Percentiles rank a stretch among this genome's conserved stretches.
Evolutionary conservation across 1,284 basidiomycete species (phyloP).

Genomic region (Sphagnurus paluster): DNA sequence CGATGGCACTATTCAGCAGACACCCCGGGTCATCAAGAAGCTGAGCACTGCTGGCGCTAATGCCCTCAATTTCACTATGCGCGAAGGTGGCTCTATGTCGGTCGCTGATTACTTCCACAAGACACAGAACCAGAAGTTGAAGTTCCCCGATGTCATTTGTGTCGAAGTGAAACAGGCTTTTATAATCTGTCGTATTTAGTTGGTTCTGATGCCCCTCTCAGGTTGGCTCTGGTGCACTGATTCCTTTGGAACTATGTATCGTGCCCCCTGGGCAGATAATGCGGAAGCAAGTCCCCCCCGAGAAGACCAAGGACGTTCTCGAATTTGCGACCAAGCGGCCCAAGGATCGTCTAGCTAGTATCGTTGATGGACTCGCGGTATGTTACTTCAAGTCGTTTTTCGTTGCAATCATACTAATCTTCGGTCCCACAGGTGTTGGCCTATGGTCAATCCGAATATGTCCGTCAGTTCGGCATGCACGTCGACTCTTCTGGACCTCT

Average conservation of each 20-base stretch:
- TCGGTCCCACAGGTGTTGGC: constrained; percentile 49
- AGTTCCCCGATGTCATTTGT: constrained; percentile 60
- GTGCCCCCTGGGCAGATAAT: constrained; percentile 73
- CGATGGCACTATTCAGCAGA: constrained; percentile 34
- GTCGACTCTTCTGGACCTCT: constrained; percentile 52
- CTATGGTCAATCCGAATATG: constrained; percentile 74
- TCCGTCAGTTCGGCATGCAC: constrained; percentile 64
- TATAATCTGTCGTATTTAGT: background rate
- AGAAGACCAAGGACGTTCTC: constrained; percentile 64
- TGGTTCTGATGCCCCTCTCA: constrained; percentile 24
- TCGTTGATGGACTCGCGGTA: constrained; percentile 55
- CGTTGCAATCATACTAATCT: background rate
- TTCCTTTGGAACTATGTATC: constrained; percentile 67
- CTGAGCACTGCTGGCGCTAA: constrained; percentile 51
- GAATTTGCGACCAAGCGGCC: constrained; percentile 73
- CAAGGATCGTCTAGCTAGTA: constrained; percentile 57
- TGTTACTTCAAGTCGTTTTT: constrained; percentile 11
- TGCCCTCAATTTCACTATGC: constrained; percentile 51
- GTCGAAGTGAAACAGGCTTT: constrained; percentile 49
- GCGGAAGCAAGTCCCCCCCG: constrained; percentile 69
- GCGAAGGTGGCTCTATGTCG: constrained; percentile 51
- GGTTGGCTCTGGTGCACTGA: constrained; percentile 65
- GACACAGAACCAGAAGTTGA: constrained; percentile 49
- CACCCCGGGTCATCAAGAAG: constrained; percentile 55
- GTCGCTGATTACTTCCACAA: constrained; percentile 63